Evolutionary conservation across 139 green algal genomes (phyloP).

Genomic region (Tetradesmus obliquus): DNA sequence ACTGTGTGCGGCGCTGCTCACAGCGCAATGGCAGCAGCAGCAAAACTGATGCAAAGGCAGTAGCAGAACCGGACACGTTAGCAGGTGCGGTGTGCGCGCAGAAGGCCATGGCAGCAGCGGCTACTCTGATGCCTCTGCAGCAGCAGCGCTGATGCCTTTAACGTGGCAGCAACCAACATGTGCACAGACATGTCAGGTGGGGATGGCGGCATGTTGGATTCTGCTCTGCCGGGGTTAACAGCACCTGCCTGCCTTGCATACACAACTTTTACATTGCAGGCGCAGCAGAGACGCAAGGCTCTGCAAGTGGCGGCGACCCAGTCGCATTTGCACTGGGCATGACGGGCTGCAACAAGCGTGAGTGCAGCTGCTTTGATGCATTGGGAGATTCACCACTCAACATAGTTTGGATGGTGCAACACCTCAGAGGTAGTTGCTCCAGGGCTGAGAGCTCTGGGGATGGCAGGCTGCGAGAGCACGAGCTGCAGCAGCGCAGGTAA

Average conservation of each 20-base stretch:
- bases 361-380: background rate
- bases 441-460: too few relatives aligned
- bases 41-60: background rate
- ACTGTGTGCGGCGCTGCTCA: background rate
- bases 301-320: slow-evolving; percentile 27
- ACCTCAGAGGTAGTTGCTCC: too few relatives aligned
- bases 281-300: background rate
- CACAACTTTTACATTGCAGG: background rate
- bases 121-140: background rate
- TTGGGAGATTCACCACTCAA: background rate
- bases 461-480: too few relatives aligned
- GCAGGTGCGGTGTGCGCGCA: background rate
- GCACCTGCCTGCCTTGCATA: too few relatives aligned
- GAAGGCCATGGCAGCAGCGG: background rate
- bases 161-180: background rate
- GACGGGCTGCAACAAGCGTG: slow-evolving; percentile 54
- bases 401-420: too few relatives aligned
- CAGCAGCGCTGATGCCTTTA: background rate
- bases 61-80: background rate
- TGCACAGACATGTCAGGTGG: background rate
- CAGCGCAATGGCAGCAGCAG: background rate
- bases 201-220: background rate
- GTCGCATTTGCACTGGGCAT: slow-evolving; percentile 54
- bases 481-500: too few relatives aligned
- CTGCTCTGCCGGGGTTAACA: too few relatives aligned